Evolutionary conservation across 768 basidiomycete genomes (phyloP).

Genomic region (Hericium rajendrae): DNA sequence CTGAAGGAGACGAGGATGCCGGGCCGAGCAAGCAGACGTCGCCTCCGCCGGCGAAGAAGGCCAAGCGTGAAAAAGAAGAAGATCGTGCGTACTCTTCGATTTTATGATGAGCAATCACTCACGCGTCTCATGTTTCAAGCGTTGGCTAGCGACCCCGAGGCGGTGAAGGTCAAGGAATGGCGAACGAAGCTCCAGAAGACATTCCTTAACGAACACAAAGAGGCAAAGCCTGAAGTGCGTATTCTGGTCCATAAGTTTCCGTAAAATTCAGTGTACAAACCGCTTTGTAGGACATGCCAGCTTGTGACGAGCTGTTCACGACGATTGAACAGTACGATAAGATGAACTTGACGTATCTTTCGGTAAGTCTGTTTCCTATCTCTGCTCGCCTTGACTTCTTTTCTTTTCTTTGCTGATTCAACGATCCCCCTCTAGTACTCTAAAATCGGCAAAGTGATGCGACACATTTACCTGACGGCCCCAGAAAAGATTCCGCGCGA

Average conservation of each 20-base stretch:
- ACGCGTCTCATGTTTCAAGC: conserved; percentile 23
- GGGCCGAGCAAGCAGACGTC: conserved; percentile 44
- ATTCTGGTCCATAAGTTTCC: neutral
- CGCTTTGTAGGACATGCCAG: conserved; percentile 61
- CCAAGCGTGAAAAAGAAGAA: conserved; percentile 39
- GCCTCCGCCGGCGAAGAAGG: conserved; percentile 58
- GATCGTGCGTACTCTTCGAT: conserved; percentile 38
- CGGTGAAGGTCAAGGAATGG: conserved; percentile 79
- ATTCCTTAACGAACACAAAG: conserved; percentile 56
- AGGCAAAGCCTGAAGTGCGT: conserved; percentile 58
- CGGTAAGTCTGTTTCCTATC: conserved; percentile 23
- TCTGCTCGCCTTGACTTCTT: neutral
- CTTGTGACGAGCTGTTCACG: conserved; percentile 60
- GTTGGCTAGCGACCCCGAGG: conserved; percentile 49
- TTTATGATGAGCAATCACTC: neutral
- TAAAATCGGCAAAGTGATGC: conserved; percentile 83
- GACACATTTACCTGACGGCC: conserved; percentile 59
- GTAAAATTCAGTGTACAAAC: too few relatives aligned
- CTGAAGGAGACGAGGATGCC: conserved; percentile 26
- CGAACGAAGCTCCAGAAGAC: conserved; percentile 86
- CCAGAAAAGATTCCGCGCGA: conserved; percentile 50
- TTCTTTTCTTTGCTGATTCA: conserved; percentile 1
- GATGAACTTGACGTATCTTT: conserved; percentile 71
- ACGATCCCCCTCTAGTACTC: conserved; percentile 43
- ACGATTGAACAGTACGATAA: conserved; percentile 67